phyloP scores from a whole-genome alignment of 2,329 filamentous ascomycete species.

The Microdochium trichocladiopsis region DNA sequence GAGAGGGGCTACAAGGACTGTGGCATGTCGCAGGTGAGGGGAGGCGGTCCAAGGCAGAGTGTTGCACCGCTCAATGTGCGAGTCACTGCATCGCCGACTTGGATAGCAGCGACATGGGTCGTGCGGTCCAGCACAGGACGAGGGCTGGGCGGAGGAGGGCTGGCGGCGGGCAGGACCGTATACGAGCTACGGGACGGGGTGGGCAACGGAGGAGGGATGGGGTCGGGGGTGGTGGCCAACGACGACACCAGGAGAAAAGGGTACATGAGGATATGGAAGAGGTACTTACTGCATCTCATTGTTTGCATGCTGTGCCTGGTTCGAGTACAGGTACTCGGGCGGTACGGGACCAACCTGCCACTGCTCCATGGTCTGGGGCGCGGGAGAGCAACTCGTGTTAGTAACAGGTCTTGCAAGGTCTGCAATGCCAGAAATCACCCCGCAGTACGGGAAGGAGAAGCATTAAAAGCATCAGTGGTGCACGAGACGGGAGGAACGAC shows the following conservation, averaged over 20 bases:
- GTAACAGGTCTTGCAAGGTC: neutral
- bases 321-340: constrained; percentile 51
- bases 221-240: too few relatives aligned
- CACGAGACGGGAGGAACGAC: too few relatives aligned
- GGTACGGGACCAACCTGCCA: constrained; percentile 51
- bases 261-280: constrained; percentile 22
- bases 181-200: constrained; percentile 13
- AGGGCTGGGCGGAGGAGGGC: neutral
- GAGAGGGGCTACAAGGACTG: too few relatives aligned
- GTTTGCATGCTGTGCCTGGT: constrained; percentile 44
- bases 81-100: neutral
- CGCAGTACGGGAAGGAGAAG: too few relatives aligned
- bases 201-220: too few relatives aligned
- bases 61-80: neutral
- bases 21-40: neutral
- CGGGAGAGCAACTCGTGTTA: neutral
- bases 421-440: too few relatives aligned
- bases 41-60: neutral
- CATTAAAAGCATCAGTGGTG: too few relatives aligned
- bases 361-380: constrained; percentile 49
- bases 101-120: constrained; percentile 5
- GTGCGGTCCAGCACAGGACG: neutral
- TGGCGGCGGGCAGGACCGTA: constrained; percentile 8
- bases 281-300: constrained; percentile 54
- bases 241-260: too few relatives aligned